Evolutionary conservation across 805 yeast species (phyloP).

Genomic region (Yarrowia hollandica): DNA sequence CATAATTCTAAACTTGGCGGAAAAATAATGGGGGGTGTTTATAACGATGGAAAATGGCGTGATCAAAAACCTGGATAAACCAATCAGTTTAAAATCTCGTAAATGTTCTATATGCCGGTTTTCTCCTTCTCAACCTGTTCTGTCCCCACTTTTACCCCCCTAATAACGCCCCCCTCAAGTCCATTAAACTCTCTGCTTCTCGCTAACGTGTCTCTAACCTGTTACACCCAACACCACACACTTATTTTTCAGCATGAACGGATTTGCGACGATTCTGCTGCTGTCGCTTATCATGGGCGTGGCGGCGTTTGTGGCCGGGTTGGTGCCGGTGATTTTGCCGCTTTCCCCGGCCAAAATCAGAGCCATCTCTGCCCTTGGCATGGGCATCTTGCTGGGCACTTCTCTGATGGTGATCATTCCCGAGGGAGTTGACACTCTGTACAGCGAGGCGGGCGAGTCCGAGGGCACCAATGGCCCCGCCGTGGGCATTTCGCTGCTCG

Average conservation of each 20-base stretch:
- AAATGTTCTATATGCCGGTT: too few relatives aligned
- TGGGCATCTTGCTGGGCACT: conserved; percentile 63
- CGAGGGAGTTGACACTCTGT: conserved; percentile 57
- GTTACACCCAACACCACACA: not conserved
- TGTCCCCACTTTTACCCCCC: not conserved
- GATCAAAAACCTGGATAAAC: too few relatives aligned
- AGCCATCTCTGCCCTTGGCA: conserved; percentile 52
- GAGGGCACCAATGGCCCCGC: conserved; percentile 30
- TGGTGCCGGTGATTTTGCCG: conserved; percentile 33
- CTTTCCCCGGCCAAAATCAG: conserved; percentile 37
- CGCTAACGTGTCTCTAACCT: conserved; percentile 2
- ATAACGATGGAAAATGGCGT: too few relatives aligned
- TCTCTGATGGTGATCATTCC: conserved; percentile 61
- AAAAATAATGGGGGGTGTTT: too few relatives aligned
- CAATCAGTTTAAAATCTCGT: too few relatives aligned
- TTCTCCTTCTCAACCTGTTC: too few relatives aligned
- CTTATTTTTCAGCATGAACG: conserved; percentile 12
- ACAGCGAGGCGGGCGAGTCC: conserved; percentile 33
- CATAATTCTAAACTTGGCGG: not conserved
- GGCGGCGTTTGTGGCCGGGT: conserved; percentile 36
- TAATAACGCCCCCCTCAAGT: not conserved
- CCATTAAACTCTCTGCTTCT: conserved; percentile 7
- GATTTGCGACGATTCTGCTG: conserved; percentile 27
- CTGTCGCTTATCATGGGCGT: conserved; percentile 34
- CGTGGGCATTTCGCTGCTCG: conserved; percentile 52